Conservation (phyloP, 345 rosid genomes). For the Pelargonium nanum region DNA sequence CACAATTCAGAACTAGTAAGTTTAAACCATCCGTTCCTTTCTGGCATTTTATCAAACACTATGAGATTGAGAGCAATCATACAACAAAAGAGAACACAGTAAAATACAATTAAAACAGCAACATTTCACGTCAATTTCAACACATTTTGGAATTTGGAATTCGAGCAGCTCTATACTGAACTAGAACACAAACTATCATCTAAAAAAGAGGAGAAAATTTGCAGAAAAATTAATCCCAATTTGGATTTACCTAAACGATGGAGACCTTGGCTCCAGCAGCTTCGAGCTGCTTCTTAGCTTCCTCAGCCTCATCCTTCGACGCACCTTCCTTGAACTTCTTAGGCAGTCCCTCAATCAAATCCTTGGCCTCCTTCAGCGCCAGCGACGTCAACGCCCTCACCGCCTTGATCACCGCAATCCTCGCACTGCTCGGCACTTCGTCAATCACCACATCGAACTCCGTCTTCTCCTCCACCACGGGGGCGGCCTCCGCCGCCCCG, state of each 20-base stretch:
- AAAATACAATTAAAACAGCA: not conserved
- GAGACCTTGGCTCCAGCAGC: conserved; percentile 70
- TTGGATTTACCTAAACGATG: conserved; percentile 38
- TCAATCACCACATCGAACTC: conserved; percentile 73
- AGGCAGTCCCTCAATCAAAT: conserved; percentile 72
- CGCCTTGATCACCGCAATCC: conserved; percentile 77
- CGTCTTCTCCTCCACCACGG: conserved; percentile 57
- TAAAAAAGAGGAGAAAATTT: too few relatives aligned
- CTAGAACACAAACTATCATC: not conserved
- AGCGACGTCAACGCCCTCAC: conserved; percentile 64
- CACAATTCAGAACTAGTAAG: too few relatives aligned
- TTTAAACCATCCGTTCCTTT: too few relatives aligned
- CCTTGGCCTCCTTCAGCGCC: conserved; percentile 88
- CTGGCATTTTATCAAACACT: not conserved
- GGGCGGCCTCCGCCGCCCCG: conserved; percentile 22
- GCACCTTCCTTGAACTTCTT: conserved; percentile 76
- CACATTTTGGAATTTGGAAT: not conserved
- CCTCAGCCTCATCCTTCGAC: conserved; percentile 78
- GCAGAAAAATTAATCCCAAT: too few relatives aligned
- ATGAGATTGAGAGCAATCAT: not conserved
- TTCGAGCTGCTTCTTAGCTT: conserved; percentile 78
- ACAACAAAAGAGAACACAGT: not conserved
- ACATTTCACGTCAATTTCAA: too few relatives aligned
- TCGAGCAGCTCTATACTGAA: not conserved
- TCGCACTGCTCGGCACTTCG: conserved; percentile 61